Base-by-base conservation (phyloP, 129 eudicot species). In the Cynara cardunculus region DNA sequence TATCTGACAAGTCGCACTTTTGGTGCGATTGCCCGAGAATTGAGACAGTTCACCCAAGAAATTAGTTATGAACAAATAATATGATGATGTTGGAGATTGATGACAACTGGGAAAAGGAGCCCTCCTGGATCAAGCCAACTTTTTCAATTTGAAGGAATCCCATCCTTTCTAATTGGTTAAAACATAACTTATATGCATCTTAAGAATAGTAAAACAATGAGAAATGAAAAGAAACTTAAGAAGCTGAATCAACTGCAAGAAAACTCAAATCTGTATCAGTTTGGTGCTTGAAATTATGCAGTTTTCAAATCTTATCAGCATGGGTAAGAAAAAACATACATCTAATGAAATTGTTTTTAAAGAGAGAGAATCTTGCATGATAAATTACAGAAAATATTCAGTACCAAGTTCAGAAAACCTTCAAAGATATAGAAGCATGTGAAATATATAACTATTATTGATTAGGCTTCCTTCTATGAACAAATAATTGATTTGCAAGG, bases 391-490 rank as follows among this genome's bases (percentile, higher is more conserved):
- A 25, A 14, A 46, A 5, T 39, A 75, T 49, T 49, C 21, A 24
- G 27, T 49, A 49, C 18, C 5, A 41, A 22, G 41, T 18, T 46
- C 11, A 74, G 14, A 18, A 25, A 74, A 74, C 25, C 67, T 25
- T 49, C 18, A 39, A 35, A 2, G 19, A 39, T 14, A 72, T 37
- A 16, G 25, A 49, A 7, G 16, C 49, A 65, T 24, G 65, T 13
- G 12, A 77, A 56, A 37, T 24, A 59, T 32, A 3, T 7, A 68
- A 66, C 39, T 39, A 78, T 4, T 25, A 28, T 18, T 78, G 14
- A 78, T 78, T 67, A 67, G 8, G 74, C 64, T 78, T 37, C 62
- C 72, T 65, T 77, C 35, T 18, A 75, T 75, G 49, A 44, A 14
- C 59, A 44, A 34, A 34, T 34, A 44, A 44, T n/a, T 59, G 59